Evolutionary conservation across 345 rosid species (phyloP).

Genomic region (Passiflora organensis): DNA sequence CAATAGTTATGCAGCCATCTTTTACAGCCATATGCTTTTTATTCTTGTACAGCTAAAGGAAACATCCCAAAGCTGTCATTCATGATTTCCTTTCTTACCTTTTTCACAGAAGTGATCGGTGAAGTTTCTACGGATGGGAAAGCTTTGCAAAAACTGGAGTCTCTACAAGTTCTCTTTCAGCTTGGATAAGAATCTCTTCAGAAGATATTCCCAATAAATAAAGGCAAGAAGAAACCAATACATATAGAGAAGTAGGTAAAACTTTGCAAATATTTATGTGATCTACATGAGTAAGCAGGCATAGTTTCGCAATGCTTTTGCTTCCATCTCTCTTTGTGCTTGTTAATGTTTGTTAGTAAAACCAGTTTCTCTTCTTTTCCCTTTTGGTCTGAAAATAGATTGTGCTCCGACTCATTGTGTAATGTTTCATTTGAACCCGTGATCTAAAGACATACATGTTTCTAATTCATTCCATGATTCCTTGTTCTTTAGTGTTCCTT

Average conservation of each 20-base stretch:
- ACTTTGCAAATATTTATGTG: slow-evolving; percentile 15
- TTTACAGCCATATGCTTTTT: no score
- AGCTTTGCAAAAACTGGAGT: slow-evolving; percentile 10
- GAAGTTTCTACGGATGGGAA: slow-evolving; percentile 10
- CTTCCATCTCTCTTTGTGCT: slow-evolving; percentile 13
- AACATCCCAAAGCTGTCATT: no score
- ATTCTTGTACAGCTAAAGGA: no score
- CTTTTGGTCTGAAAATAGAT: background rate
- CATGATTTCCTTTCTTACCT: background rate
- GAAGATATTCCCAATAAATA: slow-evolving; percentile 15
- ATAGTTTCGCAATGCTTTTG: slow-evolving; percentile 12
- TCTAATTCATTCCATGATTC: no score
- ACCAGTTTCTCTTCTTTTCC: slow-evolving; percentile 5
- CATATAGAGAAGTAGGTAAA: slow-evolving; percentile 11
- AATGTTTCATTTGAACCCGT: slow-evolving; percentile 8
- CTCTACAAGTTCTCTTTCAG: slow-evolving; percentile 7
- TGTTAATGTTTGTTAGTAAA: slow-evolving; percentile 17
- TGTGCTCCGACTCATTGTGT: background rate
- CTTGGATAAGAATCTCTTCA: slow-evolving; percentile 9
- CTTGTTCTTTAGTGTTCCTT: no score
- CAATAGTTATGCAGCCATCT: no score
- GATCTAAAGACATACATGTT: background rate
- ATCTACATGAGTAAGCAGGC: slow-evolving; percentile 9
- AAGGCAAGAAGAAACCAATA: slow-evolving; percentile 13
- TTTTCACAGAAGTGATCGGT: slow-evolving; percentile 21